phyloP scores from a whole-genome alignment of 1,284 basidiomycete genomes.

The Fomitiporia mediterranea region DNA sequence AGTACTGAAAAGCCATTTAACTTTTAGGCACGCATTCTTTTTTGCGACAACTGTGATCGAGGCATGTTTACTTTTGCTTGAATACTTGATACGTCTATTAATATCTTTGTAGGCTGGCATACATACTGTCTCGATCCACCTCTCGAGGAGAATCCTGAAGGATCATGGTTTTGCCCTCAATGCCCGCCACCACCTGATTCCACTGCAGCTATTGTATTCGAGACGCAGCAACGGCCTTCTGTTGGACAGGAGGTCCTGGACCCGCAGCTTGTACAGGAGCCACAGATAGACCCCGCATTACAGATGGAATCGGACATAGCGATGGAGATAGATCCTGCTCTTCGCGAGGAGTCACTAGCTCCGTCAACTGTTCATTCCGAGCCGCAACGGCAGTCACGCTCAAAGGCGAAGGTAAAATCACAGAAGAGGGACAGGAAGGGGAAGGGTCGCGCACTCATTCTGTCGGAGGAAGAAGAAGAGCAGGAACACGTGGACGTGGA shows the following conservation, averaged over 20 bases:
- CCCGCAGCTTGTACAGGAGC: conserved; percentile 1
- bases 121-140: conserved; percentile 81
- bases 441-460: conserved; percentile 21
- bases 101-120: conserved; percentile 70
- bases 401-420: conserved; percentile 28
- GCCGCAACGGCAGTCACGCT: conserved; percentile 8
- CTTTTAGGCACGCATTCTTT: conserved; percentile 72
- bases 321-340: conserved; percentile 19
- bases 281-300: conserved; percentile 17
- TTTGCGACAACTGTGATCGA: conserved; percentile 94
- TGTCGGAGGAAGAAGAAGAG: conserved; percentile 15
- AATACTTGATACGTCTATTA: too few species aligned
- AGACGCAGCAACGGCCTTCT: neutral
- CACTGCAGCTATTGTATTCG: neutral
- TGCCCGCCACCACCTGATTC: conserved; percentile 36
- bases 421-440: conserved; percentile 29
- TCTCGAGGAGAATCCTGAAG: conserved; percentile 64
- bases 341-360: conserved; percentile 41
- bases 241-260: neutral
- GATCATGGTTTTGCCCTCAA: conserved; percentile 69
- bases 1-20: conserved; percentile 19
- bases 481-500: conserved; percentile 27
- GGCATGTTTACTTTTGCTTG: conserved; percentile 35
- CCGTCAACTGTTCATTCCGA: conserved; percentile 41
- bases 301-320: conserved; percentile 9